Percentiles rank a stretch among this genome's conserved stretches.
Conservation (phyloP, 768 basidiomycete species). For the Hortiboletus flavorubellus region DNA sequence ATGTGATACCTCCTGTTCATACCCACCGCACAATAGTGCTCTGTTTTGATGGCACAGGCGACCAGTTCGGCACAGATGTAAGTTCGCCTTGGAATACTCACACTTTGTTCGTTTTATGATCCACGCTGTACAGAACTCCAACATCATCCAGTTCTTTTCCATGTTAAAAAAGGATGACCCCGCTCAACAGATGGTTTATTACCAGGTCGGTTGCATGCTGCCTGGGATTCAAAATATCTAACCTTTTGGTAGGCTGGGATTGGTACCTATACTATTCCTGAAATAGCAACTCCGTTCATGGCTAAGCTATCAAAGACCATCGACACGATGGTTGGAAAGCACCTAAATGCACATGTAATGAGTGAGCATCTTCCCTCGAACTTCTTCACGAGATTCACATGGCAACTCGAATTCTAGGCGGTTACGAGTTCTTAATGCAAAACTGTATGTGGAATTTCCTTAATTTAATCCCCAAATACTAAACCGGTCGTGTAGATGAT, state of each 20-base stretch:
- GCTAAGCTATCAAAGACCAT: conserved; percentile 52
- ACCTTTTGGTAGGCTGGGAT: conserved; percentile 55
- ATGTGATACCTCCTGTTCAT: conserved; percentile 42
- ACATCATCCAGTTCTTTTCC: conserved; percentile 65
- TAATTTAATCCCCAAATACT: not conserved
- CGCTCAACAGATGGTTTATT: conserved; percentile 65
- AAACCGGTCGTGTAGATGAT: conserved; percentile 40
- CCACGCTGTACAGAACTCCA: conserved; percentile 55
- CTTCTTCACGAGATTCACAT: not conserved
- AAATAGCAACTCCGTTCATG: conserved; percentile 56
- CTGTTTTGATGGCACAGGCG: conserved; percentile 63
- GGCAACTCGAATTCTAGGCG: conserved; percentile 38
- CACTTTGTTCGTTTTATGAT: not conserved
- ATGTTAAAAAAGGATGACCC: conserved; percentile 67
- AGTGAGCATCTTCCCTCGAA: conserved; percentile 33
- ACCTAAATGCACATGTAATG: conserved; percentile 70
- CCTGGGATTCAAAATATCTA: not conserved
- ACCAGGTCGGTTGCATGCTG: conserved; percentile 46
- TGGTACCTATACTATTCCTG: conserved; percentile 64
- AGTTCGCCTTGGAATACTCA: conserved; percentile 11
- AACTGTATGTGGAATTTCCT: conserved; percentile 46
- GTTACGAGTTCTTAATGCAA: conserved; percentile 78
- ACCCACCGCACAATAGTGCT: conserved; percentile 56
- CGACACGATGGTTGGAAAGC: conserved; percentile 58
- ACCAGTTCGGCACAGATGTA: conserved; percentile 67